A percentile compares a stretch with the other conserved stretches of the same genome.
Evolutionary conservation across 257 asterid genomes (phyloP).

Genomic region (Paulownia fortunei): DNA sequence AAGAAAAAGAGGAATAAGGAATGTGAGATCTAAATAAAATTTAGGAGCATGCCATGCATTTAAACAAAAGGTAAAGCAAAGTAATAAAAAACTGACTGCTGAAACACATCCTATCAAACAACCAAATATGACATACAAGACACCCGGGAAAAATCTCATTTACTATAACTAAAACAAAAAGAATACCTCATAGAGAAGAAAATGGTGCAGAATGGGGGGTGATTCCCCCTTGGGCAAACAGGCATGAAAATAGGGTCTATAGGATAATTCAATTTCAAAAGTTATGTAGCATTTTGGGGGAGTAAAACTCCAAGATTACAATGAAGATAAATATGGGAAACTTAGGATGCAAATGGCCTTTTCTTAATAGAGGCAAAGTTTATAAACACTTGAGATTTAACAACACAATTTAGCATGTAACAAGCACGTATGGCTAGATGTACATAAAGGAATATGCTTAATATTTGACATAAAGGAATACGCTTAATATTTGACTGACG

Average conservation of each 20-base stretch:
- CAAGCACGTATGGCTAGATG: background rate
- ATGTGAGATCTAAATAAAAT: conserved; percentile 13
- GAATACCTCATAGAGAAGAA: background rate
- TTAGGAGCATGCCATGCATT: background rate
- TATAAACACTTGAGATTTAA: background rate
- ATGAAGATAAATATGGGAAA: background rate
- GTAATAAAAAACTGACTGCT: background rate
- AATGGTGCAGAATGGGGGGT: background rate
- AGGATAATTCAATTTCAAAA: background rate
- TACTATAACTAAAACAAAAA: background rate
- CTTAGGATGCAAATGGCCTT: background rate
- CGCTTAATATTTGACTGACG: too few relatives aligned
- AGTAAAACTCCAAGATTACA: background rate
- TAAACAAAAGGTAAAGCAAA: conserved; percentile 16
- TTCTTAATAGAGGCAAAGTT: background rate
- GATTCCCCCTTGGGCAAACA: background rate
- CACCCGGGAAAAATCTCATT: background rate
- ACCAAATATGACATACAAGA: background rate
- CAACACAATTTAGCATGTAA: background rate
- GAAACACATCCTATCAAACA: conserved; percentile 16
- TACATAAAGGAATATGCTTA: background rate
- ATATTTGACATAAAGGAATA: background rate
- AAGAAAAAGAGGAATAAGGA: conserved; percentile 19
- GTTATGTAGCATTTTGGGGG: background rate
- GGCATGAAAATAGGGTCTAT: background rate